Evolutionary conservation across 768 basidiomycete species (phyloP), one percentile per base, ranked within the genome.

Genomic region (Dentipellis sp.): DNA sequence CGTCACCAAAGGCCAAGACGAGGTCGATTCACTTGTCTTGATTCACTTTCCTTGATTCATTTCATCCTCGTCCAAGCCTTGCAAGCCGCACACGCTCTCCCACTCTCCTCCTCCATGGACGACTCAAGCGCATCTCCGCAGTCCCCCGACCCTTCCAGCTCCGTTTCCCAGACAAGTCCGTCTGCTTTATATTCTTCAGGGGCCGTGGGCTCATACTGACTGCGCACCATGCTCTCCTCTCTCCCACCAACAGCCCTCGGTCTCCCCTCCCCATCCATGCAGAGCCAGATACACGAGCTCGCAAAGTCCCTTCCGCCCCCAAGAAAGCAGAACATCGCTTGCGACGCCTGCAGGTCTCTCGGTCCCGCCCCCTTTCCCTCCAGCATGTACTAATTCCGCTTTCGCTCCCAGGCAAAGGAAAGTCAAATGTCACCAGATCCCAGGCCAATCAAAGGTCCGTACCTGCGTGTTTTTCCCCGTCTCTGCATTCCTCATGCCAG

Each of bases 281-380:
- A 91, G 74, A 88, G 82, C 63, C 86, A 90, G 70, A 86, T 89
- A 54, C 86, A 88, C 64, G 88, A 91, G 65, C 78, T 88, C 38
- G 84, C 86, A 53, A 88, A 87, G 73, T 80, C 84, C 0, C 78
- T 88, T 0, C 86, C 90, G 1, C 87, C 88, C n/a, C 88, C 90
- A 6, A 75, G 92, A 56, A 92, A 91, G 68, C 92, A 94, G 72
- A 94, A 94, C 67, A 89, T 91, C 19, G 92, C 93, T 23, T 94
- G 92, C 70, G 92, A 94, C 74, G 88, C 88, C 53, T 94, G 92
- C 82, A 86, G 88, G 88, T 86, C 7, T 57, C 72, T 60, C 55
- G 45, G 36, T 48, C 62, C 62, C 56, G 59, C 58, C 62, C 1
- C 52, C 40, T 34, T n/a, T 10, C 22, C 16, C 22, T 56, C 57